Base-by-base conservation (phyloP, 441 rosid species). In the Gossypium davidsonii region DNA sequence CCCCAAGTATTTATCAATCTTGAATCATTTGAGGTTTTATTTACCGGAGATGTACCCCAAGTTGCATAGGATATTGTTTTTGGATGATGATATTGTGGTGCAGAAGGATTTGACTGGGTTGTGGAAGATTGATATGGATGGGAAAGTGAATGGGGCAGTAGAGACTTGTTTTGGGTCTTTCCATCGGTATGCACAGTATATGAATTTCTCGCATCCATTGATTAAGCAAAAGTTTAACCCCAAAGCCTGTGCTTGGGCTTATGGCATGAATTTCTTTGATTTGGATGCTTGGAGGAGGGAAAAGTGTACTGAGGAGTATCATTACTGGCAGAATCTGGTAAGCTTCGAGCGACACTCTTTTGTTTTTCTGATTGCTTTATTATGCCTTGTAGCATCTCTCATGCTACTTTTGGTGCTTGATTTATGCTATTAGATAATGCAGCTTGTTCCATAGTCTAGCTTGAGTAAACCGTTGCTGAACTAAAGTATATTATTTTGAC, bases 201-300 rank as follows among this genome's bases (percentile, higher is more conserved):
- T 94, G 97, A 94, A 94, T 71, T 92, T 94, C 89, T 94, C 97
- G 0, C 97, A 94, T 77, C 97, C 98, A 57, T 79, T 94, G 83
- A 94, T 94, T 18, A 94, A 88, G 83, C 93, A 85, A 80, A 94
- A 88, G 85, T 94, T 94, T 80, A 85, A 92, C 58, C 97, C 98
- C 1, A 94, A 94, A 84, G 94, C 98, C 0, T 94, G 98, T 31
- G 97, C 97, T 0, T 94, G 98, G 97, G 98, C 95, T 2, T 92
- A 92, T 81, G 98, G 97, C 70, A 94, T 94, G 98, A 94, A 94
- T 80, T 94, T 94, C 88, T 94, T 94, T 44, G 98, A 94, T 79
- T 85, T 92, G 80, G 97, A 92, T 88, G 97, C 97, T 77, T 94
- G 98, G 98, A 89, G 98, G 70, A 87, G 87, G 80, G 97, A 94